Percentiles rank a stretch among this genome's conserved stretches.
Evolutionary conservation across 768 basidiomycete species (phyloP).

Genomic region (Rhizopogon sp.): DNA sequence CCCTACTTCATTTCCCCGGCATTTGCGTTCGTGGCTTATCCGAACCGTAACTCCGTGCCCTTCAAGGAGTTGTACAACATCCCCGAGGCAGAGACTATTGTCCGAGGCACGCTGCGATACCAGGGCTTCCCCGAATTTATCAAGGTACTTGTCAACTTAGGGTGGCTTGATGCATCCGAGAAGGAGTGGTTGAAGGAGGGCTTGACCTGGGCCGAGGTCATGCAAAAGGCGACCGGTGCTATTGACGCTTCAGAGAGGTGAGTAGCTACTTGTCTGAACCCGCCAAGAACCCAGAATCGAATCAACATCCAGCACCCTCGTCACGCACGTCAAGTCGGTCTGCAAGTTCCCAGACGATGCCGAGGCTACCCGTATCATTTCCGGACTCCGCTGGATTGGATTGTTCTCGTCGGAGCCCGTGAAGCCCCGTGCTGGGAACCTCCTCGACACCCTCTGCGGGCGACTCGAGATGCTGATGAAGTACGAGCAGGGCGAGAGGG

Average conservation of each 20-base stretch:
- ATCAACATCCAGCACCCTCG: conserved; percentile 50
- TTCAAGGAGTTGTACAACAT: conserved; percentile 92
- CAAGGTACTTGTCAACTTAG: conserved; percentile 78
- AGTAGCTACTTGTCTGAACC: conserved; percentile 3
- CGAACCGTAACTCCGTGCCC: conserved; percentile 89
- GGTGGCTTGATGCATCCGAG: conserved; percentile 72
- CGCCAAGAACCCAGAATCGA: not conserved
- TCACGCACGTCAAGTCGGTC: conserved; percentile 65
- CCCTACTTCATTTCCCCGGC: conserved; percentile 95
- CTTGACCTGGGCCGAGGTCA: conserved; percentile 82
- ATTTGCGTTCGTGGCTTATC: conserved; percentile 94
- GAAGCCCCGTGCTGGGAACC: conserved; percentile 59
- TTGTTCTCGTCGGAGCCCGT: conserved; percentile 74
- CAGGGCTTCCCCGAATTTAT: conserved; percentile 98
- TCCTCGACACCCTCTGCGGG: conserved; percentile 92
- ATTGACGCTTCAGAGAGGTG: conserved; percentile 67
- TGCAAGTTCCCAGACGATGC: conserved; percentile 67
- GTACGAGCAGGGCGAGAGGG: conserved; percentile 86
- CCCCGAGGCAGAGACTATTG: conserved; percentile 87
- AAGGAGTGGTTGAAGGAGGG: conserved; percentile 76
- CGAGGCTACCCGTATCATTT: conserved; percentile 75
- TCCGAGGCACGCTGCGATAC: conserved; percentile 91
- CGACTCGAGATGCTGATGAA: conserved; percentile 88
- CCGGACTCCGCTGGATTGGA: conserved; percentile 91
- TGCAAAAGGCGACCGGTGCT: conserved; percentile 67